A percentile compares a stretch with the other conserved stretches of the same genome.
These are phyloP conservation scores for Ogataea methanolica DNA, from an alignment of 805 yeast species.

Conservation along the genomic window DNA sequence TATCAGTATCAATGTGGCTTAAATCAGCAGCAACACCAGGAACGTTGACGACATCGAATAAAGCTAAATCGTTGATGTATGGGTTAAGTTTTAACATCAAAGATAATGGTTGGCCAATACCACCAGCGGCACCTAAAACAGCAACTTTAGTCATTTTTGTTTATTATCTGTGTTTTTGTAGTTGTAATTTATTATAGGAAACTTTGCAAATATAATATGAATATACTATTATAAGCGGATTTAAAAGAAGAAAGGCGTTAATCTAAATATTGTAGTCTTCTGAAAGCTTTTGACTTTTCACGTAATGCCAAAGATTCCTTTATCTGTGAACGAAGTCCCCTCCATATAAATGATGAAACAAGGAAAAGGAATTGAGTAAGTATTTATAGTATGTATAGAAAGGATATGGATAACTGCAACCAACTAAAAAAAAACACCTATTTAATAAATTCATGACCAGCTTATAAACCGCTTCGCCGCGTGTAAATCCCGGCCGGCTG, in stretches of 20 bases:
- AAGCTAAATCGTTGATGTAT: slow-evolving; percentile 39
- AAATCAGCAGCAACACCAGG: slow-evolving; percentile 56
- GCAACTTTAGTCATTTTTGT: slow-evolving; percentile 36
- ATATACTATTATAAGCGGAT: not conserved
- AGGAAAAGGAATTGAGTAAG: too few relatives aligned
- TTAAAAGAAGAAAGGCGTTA: not conserved
- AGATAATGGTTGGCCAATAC: slow-evolving; percentile 56
- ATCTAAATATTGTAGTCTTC: not conserved
- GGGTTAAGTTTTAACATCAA: slow-evolving; percentile 45
- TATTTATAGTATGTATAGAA: too few relatives aligned
- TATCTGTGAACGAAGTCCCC: too few relatives aligned
- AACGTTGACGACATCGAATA: slow-evolving; percentile 51
- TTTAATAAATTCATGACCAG: too few relatives aligned
- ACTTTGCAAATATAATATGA: not conserved
- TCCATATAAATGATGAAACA: too few relatives aligned
- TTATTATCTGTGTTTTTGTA: not conserved
- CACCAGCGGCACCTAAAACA: slow-evolving; percentile 87
- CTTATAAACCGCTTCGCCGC: too few relatives aligned
- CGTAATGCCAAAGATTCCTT: too few relatives aligned
- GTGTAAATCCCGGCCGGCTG: too few relatives aligned
- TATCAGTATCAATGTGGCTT: slow-evolving; percentile 47
- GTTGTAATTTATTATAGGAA: too few relatives aligned
- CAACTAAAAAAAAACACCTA: too few relatives aligned
- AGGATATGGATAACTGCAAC: too few relatives aligned
- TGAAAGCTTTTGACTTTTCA: not conserved